Base-by-base conservation (phyloP, 2,329 filamentous ascomycete species). In the Beauveria scarabaeidicola region DNA sequence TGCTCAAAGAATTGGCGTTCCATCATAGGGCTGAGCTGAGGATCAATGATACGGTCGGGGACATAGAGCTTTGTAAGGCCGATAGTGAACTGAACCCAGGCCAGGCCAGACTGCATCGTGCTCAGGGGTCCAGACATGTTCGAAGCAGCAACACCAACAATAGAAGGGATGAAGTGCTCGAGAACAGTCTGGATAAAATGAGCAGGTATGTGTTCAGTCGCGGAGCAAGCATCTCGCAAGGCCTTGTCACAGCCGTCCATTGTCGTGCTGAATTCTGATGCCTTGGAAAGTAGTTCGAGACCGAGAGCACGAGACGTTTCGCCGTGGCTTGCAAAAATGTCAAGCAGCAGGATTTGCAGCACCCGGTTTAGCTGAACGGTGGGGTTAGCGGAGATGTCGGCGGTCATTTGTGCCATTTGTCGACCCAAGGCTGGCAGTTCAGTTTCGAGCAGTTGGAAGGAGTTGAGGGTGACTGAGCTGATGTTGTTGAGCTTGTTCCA, bases 21-120 rank as follows among this genome's bases (percentile, higher is more conserved):
- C 19, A 96, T 81, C 55, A 82, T 77, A 5, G 83, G 82, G 55
- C 81, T 78, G 61, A 86, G 77, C 61, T 86, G 82, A 1, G 94
- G 94, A 70, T 99, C 94, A 67, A 93, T 94, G 3, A 89, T 82
- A 64, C 87, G 86, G 70, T 96, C 88, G 0, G 95, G 92, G 2
- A 97, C 85, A 68, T 93, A 97, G 2, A 97, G 78, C 63, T 83
- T 82, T 52, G 97, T 78, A 43, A 87, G 83, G 17, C 87, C 86
- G 21, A 92, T 73, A 1, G 90, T 87, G 62, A 96, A 85, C 54
- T 88, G 80, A 29, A 91, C 79, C 84, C 92, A 94, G 5, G 89
- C 87, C 23, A 87, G 73, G 6, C 75, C 73, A 5, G 73, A 74
- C 48, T 72, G 66, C 32, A 74, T 69, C 5, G 69, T 65, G 21